These are phyloP conservation scores for Mortierella antarctica DNA, from an alignment of 192 early-diverging fungal species.

Conservation along the genomic window DNA sequence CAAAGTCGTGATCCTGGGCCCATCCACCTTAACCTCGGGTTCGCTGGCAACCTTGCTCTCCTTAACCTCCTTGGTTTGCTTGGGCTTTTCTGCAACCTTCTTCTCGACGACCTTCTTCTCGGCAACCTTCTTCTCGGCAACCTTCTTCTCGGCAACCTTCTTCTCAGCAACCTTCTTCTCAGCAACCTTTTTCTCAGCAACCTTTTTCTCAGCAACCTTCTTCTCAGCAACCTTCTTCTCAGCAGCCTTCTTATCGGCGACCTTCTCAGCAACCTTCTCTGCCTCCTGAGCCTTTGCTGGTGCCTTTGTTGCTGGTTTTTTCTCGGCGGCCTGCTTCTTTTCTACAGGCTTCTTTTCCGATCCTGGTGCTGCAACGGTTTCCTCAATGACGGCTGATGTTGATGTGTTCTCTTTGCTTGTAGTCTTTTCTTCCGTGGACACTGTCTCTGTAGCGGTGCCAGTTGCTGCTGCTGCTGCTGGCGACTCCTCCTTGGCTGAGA, in stretches of 20 bases:
- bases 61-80: not conserved
- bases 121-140: not conserved
- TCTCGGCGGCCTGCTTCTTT: not conserved
- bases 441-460: not conserved
- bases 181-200: not conserved
- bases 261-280: slow-evolving; percentile 1
- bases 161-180: not conserved
- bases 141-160: not conserved
- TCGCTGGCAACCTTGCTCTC: not conserved
- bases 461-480: not conserved
- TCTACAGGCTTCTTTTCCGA: not conserved
- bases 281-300: slow-evolving; percentile 3
- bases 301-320: not conserved
- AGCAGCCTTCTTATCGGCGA: not conserved
- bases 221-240: slow-evolving; percentile 2
- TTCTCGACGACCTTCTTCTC: slow-evolving; percentile 6
- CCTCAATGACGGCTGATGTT: not conserved
- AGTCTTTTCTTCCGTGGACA: not conserved
- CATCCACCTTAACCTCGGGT: slow-evolving; percentile 2
- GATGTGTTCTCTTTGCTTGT: not conserved
- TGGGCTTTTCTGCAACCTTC: not conserved
- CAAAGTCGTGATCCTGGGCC: slow-evolving; percentile 32
- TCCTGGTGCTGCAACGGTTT: not conserved
- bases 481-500: slow-evolving; percentile 2
- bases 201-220: not conserved